Evolutionary conservation across 768 basidiomycete species (phyloP), one percentile per base, ranked within the genome.

Genomic region (Pisolithus albus): DNA sequence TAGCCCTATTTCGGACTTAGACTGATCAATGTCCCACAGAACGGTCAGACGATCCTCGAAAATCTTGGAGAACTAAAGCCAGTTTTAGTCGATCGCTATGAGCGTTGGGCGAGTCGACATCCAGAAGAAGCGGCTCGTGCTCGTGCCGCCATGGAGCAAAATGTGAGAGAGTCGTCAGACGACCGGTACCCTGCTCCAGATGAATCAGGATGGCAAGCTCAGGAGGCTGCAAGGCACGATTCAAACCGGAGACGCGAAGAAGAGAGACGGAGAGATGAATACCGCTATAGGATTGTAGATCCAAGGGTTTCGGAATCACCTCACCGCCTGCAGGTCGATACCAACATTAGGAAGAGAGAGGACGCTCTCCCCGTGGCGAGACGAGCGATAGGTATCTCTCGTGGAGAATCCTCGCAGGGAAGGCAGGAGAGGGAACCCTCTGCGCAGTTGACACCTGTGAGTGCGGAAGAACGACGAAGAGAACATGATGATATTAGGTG

Each of bases 1-100:
- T 54, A 26, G 40, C 40, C 30, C 23, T 45, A 32, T 46, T 39
- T 40, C 50, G 43, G 34, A 51, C 50, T 30, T 28, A 38, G 47
- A 52, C 56, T 64, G 49, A 66, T 53, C 19, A 37, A 52, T 53
- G 58, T 30, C 50, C 60, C 52, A 56, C 65, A 88, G 85, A 85
- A 88, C 50, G 87, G 87, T 16, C 81, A 87, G 61, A 78, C 86
- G 51, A 86, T 90, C 47, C 76, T 91, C 42, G 76, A 80, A 53
- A 75, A 74, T 56, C 78, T 92, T 30, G 72, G 80, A 45, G 74
- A 79, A 23, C 72, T 92, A 49, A 89, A 88, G 53, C 78, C 79
- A 8, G 59, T 70, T 4, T 75, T 91, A 7, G 77, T 86, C 41
- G 76, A 80, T 40, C 77, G 82, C 15, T 82, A 80, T 56, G 83